Evolutionary conservation across 2,329 filamentous ascomycete genomes (phyloP), one percentile per base, ranked within the genome.

Genomic region (Akanthomyces dipterigenus): DNA sequence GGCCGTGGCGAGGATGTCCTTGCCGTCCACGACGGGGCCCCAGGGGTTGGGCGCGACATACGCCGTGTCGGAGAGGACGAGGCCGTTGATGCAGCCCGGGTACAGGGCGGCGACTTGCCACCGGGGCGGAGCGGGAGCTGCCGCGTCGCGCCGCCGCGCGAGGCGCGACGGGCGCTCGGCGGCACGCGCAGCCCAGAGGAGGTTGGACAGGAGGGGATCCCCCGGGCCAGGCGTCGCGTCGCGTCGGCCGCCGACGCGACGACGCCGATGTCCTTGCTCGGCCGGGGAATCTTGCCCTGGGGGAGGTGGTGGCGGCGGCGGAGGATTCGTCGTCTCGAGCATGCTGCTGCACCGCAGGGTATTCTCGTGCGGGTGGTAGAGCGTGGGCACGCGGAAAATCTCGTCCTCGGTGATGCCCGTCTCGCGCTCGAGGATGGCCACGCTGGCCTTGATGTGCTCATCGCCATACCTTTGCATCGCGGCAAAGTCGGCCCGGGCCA

Each of bases 351-450:
- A 55, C 16, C 12, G 6, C 16, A 42, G 22, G 3, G 22, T 28
- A 18, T 31, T 31, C 1, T 22, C 38, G 49, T 20, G n/a, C 16
- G 54, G 54, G 24, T 68, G 64, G 28, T 65, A 70, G 1, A 63
- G 31, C 3, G 60, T 36, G 0, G 69, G 67, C 0, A 71, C 54
- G 1, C 67, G 67, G 24, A 66, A 43, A 8, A 71, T 66, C 1
- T 71, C 69, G 1, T 57, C 54, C 0, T 69, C 60, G 0, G 64
- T 65, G 28, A 71, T 46, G 1, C 67, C 68, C 2, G 67, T 70
- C 62, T 69, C 69, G 0, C 34, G 42, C 55, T 67, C 67, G 12
- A 71, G 53, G 1, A 67, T 66, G 1, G 61, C 55, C 0, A 71
- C 26, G 18, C 70, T 71, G 0, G 40, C 59, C 18, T 67, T 62